Evolutionary conservation across 441 rosid genomes (phyloP).

Genomic region (Euphorbia celastroides): DNA sequence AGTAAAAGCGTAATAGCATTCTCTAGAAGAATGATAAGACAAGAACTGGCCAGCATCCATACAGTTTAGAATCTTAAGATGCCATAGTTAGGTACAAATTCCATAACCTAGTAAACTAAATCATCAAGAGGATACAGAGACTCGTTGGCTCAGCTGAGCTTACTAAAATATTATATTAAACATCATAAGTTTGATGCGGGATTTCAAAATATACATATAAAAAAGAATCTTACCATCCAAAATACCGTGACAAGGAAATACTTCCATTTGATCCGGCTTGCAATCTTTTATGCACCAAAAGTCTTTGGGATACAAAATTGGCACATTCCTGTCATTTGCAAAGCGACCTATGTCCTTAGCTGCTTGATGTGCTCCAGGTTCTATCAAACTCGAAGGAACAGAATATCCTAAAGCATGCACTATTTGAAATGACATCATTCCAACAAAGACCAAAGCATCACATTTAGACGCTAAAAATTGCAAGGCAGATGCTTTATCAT

Average conservation of each 20-base stretch:
- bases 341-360: slow-evolving; percentile 43
- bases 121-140: not conserved
- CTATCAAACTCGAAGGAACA: slow-evolving; percentile 42
- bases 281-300: slow-evolving; percentile 44
- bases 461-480: slow-evolving; percentile 56
- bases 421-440: slow-evolving; percentile 64
- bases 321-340: slow-evolving; percentile 37
- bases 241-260: slow-evolving; percentile 40
- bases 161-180: not conserved
- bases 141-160: not conserved
- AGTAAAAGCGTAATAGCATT: not conserved
- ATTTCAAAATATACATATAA: slow-evolving; percentile 5
- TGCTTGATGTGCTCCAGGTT: slow-evolving; percentile 39
- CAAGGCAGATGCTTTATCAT: slow-evolving; percentile 52
- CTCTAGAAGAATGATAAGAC: not conserved
- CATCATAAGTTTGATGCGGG: not conserved
- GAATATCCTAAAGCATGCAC: slow-evolving; percentile 50
- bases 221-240: slow-evolving; percentile 39
- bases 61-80: not conserved
- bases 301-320: slow-evolving; percentile 48
- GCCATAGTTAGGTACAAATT: not conserved
- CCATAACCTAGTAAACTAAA: not conserved
- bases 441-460: slow-evolving; percentile 56
- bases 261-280: slow-evolving; percentile 30
- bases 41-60: not conserved